Evolutionary conservation across 129 eudicot genomes (phyloP), one percentile per base, ranked within the genome.

Genomic region (Tagetes patula): DNA sequence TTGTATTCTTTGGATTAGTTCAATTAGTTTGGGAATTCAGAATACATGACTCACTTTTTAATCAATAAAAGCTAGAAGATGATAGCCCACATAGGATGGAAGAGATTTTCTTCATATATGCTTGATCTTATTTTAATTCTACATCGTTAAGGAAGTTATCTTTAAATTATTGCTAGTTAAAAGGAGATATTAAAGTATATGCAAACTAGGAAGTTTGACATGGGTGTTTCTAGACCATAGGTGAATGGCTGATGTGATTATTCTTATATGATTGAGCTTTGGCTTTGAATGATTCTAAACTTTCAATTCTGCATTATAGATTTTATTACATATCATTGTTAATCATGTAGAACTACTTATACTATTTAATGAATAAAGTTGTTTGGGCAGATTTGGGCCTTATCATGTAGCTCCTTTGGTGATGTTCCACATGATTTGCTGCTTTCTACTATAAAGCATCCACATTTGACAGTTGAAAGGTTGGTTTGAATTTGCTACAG

Each of bases 391-490:
- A 85, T 85, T 82, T 87, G 92, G 96, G 88, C 90, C 60, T 60
- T 69, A n/a, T 80, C 90, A 8, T 79, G 74, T 48, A 72, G 81
- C 65, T 76, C 84, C 43, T 89, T 85, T 82, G 53, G 7, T 77
- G 78, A 85, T 71, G 55, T 86, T 41, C 92, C 96, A 2, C 79
- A 68, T 53, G 71, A 76, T 55, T 81, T 89, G 70, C 74, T 93
- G 66, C 76, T 72, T 78, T 85, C 87, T 65, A 76, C 87, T 58
- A 55, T 84, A 69, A 82, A 81, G 78, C 92, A 89, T 79, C 89
- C 95, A 3, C 65, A 85, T 67, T 74, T 93, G 87, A 85, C 96
- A 58, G 84, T 85, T 39, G 83, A 82, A 76, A 92, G 98, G 98
- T 92, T 75, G 14, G 79, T 84, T 77, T 77, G n/a, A 13, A 53